These are phyloP conservation scores for Tolypocladium pustulatum DNA, from an alignment of 2,329 filamentous ascomycete genomes.

Conservation along the genomic window DNA sequence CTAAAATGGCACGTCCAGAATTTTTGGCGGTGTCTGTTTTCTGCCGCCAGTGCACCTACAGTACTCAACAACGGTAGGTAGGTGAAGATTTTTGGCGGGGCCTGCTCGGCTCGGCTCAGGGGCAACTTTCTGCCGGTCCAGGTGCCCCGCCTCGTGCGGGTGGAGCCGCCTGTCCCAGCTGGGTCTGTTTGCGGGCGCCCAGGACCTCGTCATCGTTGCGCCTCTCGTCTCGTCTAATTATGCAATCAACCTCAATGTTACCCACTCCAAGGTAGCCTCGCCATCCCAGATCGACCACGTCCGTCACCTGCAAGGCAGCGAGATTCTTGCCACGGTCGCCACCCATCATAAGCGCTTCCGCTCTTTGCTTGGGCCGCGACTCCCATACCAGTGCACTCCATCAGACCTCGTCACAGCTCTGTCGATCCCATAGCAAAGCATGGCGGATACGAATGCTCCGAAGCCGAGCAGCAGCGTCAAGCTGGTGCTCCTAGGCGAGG, in stretches of 20 bases:
- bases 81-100: slow-evolving; percentile 6
- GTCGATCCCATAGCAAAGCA: slow-evolving; percentile 5
- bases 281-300: not conserved
- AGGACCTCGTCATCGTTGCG: slow-evolving; percentile 17
- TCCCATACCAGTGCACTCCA: not conserved
- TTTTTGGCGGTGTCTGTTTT: slow-evolving; percentile 22
- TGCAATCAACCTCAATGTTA: slow-evolving; percentile 2
- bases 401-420: not conserved
- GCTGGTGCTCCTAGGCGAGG: slow-evolving; percentile 94
- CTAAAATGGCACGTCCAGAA: slow-evolving; percentile 6
- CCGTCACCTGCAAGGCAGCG: not conserved
- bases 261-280: not conserved
- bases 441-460: slow-evolving; percentile 47
- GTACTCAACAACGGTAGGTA: not conserved
- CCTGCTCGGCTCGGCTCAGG: slow-evolving; percentile 4
- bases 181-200: not conserved
- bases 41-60: slow-evolving; percentile 5
- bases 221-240: slow-evolving; percentile 7
- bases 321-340: not conserved
- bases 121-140: slow-evolving; percentile 8
- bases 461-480: slow-evolving; percentile 99
- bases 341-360: not conserved
- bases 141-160: not conserved
- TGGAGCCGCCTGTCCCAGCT: not conserved
- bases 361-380: not conserved